Conservation (phyloP, 139 green algal genomes). For the Coelastrella sp. region DNA sequence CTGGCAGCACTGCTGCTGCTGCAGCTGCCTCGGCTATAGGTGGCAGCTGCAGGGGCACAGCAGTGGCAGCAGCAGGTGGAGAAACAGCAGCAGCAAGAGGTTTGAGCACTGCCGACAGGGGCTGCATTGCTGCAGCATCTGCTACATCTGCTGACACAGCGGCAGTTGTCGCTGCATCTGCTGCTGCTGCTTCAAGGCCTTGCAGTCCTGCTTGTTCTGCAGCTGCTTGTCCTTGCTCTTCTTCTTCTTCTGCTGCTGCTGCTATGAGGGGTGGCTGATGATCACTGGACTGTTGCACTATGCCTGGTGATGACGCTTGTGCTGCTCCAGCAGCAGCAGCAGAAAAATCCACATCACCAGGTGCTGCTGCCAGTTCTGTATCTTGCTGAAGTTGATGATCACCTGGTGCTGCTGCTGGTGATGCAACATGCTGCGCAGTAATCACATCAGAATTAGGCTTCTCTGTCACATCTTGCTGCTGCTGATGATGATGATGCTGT, state of each 20-base stretch:
- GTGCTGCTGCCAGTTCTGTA: too few species aligned
- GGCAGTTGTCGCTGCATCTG: not conserved
- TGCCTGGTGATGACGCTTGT: too few species aligned
- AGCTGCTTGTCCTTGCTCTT: too few species aligned
- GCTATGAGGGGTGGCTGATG: too few species aligned
- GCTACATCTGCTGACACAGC: not conserved
- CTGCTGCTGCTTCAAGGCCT: not conserved
- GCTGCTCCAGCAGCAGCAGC: too few species aligned
- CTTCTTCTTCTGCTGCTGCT: too few species aligned
- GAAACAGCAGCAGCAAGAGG: not conserved
- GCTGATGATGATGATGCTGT: not conserved
- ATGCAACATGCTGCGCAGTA: too few species aligned
- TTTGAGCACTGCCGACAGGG: not conserved
- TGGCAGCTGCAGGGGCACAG: not conserved
- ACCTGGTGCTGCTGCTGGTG: conserved; percentile 17
- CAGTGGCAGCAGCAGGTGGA: not conserved
- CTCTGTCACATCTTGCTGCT: not conserved
- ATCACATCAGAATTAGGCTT: too few species aligned
- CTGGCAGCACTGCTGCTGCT: not conserved
- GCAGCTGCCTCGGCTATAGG: not conserved
- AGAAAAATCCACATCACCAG: too few species aligned
- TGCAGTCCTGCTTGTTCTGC: too few species aligned
- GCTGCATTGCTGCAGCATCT: not conserved
- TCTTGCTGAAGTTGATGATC: too few species aligned
- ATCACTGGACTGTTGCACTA: too few species aligned